Base-by-base conservation (phyloP, 129 eudicot genomes). In the Centella asiatica region DNA sequence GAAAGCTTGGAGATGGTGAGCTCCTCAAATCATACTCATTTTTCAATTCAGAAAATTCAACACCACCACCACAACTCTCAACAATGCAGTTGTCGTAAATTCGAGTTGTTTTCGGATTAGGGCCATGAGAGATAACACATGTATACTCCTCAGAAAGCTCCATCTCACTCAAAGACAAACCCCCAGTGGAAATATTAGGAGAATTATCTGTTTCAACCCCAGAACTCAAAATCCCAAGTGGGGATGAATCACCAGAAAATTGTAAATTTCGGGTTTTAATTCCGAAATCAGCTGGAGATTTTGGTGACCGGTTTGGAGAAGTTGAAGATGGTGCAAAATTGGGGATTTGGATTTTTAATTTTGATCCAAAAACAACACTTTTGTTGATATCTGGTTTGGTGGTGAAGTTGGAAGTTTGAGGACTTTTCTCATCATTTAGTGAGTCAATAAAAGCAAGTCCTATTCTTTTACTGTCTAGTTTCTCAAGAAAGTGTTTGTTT, bases 101-200 rank as follows among this genome's bases (percentile, higher is more conserved):
- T 50, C 83, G 90, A 47, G 90, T 92, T 4, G 84, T 92, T 72
- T 80, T 87, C 10, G 98, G 95, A 69, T 81, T 87, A 60, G 98
- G 96, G n/a, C 98, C 98, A 67, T 80, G 94, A 50, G 76, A 75
- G 76, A 87, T 84, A 69, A 92, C 98, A 50, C 98, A 80, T 22
- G 98, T 92, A 63, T 92, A 92, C 58, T 92, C 98, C 75, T 92
- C 98, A 23, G 90, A 87, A 37, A 77, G 83, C 73, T 92, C 98
- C 87, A 92, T 92, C 48, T 92, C 98, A 33, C 76, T 78, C 70
- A 82, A 62, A 56, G 95, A 81, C 39, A 90, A 72, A 78, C 63
- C 12, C 4, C 28, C 10, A 10, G 63, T 34, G 2, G 46, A 58
- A 19, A 58, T 20, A 33, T 10, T 58, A 8, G 72, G 73, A 36